Conservation (phyloP, 768 basidiomycete genomes). For the Rubroboletus satanas region DNA sequence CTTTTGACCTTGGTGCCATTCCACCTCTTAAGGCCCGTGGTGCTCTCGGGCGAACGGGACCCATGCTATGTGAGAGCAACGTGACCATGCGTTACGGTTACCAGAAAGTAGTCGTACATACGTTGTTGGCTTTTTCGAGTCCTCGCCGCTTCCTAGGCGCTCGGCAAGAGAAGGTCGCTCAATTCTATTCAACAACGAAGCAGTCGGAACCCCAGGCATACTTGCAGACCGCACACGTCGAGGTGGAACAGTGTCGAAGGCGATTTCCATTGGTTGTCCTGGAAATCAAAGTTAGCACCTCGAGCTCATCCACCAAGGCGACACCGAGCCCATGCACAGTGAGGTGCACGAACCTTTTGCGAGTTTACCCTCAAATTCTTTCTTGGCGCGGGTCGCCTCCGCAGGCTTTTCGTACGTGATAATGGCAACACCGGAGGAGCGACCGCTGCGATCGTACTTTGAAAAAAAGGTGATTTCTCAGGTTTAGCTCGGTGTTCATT, state of each 20-base stretch:
- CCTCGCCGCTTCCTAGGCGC: slow-evolving; percentile 53
- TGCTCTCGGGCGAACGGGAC: slow-evolving; percentile 45
- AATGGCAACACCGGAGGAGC: slow-evolving; percentile 80
- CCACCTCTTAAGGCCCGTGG: slow-evolving; percentile 18
- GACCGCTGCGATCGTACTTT: slow-evolving; percentile 95
- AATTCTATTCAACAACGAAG: slow-evolving; percentile 69
- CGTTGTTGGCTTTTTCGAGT: slow-evolving; percentile 8
- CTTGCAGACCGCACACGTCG: slow-evolving; percentile 46
- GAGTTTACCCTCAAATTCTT: slow-evolving; percentile 79
- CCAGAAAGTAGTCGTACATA: slow-evolving; percentile 5
- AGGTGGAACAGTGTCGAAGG: slow-evolving; percentile 50
- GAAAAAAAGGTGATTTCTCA: slow-evolving; percentile 48
- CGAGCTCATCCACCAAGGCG: neutral
- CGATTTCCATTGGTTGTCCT: slow-evolving; percentile 80
- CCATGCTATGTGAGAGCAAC: slow-evolving; percentile 18
- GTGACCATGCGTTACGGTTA: neutral
- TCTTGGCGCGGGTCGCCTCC: slow-evolving; percentile 81
- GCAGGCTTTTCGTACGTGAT: slow-evolving; percentile 73
- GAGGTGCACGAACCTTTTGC: slow-evolving; percentile 63
- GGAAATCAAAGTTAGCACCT: slow-evolving; percentile 3
- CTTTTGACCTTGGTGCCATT: slow-evolving; percentile 21
- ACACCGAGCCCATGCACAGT: neutral
- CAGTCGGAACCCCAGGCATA: slow-evolving; percentile 39
- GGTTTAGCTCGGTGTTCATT: slow-evolving; percentile 51
- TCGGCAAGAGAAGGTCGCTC: slow-evolving; percentile 69